These are phyloP conservation scores for Rhododendron henanense DNA, from an alignment of 148 eudicot species.

Conservation along the genomic window DNA sequence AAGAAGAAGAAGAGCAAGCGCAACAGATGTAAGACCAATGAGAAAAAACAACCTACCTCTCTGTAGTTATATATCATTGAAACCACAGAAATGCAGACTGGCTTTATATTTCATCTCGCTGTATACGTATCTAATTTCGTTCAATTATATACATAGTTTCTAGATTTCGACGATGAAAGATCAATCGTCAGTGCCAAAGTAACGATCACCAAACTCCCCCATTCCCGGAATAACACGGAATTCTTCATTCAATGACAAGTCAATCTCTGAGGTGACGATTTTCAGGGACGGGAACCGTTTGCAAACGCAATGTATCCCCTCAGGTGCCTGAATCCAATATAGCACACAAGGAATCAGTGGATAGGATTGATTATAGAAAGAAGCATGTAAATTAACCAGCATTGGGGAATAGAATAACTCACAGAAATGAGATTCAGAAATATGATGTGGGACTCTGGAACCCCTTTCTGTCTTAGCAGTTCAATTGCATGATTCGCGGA, in stretches of 20 bases:
- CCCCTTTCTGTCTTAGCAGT: conserved; percentile 88
- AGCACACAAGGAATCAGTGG: background rate
- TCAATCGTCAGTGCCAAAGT: conserved; percentile 93
- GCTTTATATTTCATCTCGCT: background rate
- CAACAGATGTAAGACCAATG: background rate
- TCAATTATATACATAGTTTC: background rate
- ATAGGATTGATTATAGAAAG: background rate
- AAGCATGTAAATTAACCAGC: background rate
- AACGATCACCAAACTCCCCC: conserved; percentile 99
- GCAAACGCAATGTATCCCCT: conserved; percentile 82
- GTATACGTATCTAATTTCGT: background rate
- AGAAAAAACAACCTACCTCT: background rate
- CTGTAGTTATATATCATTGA: background rate
- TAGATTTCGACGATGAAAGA: background rate
- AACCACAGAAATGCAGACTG: background rate
- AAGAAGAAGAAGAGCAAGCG: background rate
- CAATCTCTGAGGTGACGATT: conserved; percentile 95
- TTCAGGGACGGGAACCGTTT: conserved; percentile 80
- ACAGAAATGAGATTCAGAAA: conserved; percentile 93
- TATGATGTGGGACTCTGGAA: conserved; percentile 89
- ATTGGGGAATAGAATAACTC: conserved; percentile 22
- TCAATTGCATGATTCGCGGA: conserved; percentile 96
- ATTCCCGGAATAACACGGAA: conserved; percentile 87
- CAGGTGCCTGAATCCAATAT: conserved; percentile 60
- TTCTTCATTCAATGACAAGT: conserved; percentile 68